These are phyloP conservation scores for Saccharomycopsis guyanensis DNA, from an alignment of 805 yeast species.

Conservation along the genomic window DNA sequence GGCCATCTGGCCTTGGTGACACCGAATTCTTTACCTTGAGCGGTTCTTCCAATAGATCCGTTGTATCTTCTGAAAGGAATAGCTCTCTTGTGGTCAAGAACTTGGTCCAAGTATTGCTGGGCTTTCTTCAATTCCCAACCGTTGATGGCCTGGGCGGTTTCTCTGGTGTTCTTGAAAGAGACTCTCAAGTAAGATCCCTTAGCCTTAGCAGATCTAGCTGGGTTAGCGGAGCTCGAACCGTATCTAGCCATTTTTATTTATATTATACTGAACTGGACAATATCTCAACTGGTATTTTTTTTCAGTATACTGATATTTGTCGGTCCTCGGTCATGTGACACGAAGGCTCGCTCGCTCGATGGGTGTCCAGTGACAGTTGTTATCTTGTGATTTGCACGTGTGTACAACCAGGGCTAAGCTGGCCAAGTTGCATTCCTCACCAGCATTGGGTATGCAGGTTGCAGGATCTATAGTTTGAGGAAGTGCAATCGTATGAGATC, in stretches of 20 bases:
- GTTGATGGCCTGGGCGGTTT: constrained; percentile 95
- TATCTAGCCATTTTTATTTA: constrained; percentile 82
- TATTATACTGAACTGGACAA: background rate
- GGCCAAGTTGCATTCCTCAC: too few species aligned
- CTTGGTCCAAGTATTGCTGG: constrained; percentile 91
- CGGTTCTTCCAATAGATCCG: constrained; percentile 97
- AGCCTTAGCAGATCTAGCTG: constrained; percentile 98
- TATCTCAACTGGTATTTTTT: too few species aligned
- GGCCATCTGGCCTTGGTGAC: constrained; percentile 99
- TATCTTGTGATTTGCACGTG: background rate
- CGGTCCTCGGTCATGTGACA: too few species aligned
- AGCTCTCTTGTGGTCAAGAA: constrained; percentile 97
- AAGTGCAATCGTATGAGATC: too few species aligned
- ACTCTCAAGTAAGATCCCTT: constrained; percentile 99
- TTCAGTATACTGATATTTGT: too few species aligned
- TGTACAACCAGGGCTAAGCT: background rate
- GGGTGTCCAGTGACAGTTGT: too few species aligned
- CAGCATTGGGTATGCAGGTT: too few species aligned
- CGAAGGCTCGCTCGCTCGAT: too few species aligned
- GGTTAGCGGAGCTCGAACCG: constrained; percentile 99
- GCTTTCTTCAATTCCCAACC: constrained; percentile 98
- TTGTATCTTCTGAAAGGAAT: constrained; percentile 98
- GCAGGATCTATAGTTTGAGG: too few species aligned
- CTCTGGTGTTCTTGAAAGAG: constrained; percentile 99
- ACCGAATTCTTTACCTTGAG: constrained; percentile 99